Evolutionary conservation across 1,284 basidiomycete species (phyloP).

Genomic region (Phellopilus nigrolimitatus): DNA sequence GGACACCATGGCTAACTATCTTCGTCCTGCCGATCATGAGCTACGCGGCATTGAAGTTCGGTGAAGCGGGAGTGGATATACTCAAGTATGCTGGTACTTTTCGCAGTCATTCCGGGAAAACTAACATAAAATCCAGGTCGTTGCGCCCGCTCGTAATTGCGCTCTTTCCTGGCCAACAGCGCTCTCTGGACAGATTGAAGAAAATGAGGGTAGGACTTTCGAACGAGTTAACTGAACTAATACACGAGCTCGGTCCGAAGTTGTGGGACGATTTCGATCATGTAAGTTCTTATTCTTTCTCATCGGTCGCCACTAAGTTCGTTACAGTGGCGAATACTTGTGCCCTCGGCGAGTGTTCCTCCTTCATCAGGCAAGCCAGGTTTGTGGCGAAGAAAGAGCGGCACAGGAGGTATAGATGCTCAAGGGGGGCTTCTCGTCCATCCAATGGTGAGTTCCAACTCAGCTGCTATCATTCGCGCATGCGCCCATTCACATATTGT

Average conservation of each 20-base stretch:
- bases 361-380: conserved; percentile 66
- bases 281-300: conserved; percentile 37
- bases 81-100: conserved; percentile 69
- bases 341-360: conserved; percentile 78
- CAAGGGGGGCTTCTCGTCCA: conserved; percentile 76
- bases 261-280: conserved; percentile 87
- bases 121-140: conserved; percentile 50
- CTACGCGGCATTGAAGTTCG: conserved; percentile 95
- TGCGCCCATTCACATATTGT: background rate
- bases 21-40: conserved; percentile 83
- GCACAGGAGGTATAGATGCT: conserved; percentile 70
- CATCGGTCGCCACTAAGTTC: conserved; percentile 6
- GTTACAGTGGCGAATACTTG: conserved; percentile 70
- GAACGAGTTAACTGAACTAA: conserved; percentile 84
- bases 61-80: conserved; percentile 98
- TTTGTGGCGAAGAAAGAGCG: conserved; percentile 70
- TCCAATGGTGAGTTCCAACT: conserved; percentile 55
- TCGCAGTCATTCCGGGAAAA: conserved; percentile 29
- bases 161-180: conserved; percentile 87
- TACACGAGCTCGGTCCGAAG: conserved; percentile 87
- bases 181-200: conserved; percentile 78
- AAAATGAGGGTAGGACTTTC: conserved; percentile 75
- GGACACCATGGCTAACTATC: conserved; percentile 80
- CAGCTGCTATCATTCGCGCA: background rate
- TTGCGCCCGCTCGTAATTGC: conserved; percentile 89